Conservation (phyloP, 148 eudicot genomes). For the Mesembryanthemum crystallinum region DNA sequence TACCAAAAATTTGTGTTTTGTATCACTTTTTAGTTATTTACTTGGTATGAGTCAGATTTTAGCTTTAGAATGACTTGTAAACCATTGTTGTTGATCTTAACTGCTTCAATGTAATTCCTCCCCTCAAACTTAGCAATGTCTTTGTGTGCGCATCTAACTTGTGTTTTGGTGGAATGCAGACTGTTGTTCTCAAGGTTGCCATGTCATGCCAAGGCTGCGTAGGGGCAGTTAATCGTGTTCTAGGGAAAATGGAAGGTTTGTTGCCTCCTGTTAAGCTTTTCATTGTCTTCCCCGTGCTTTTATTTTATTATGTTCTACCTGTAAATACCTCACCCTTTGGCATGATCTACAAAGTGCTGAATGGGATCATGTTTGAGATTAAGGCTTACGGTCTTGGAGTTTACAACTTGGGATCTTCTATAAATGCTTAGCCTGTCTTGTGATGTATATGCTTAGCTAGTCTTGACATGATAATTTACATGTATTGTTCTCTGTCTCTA, state of each 20-base stretch:
- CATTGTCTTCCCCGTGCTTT: neutral
- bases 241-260: constrained; percentile 89
- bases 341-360: neutral
- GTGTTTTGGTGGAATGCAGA: constrained; percentile 43
- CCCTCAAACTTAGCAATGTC: neutral
- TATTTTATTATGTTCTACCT: neutral
- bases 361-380: neutral
- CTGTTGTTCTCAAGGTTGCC: constrained; percentile 80
- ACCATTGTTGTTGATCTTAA: neutral
- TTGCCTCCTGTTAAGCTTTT: neutral
- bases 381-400: neutral
- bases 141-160: neutral
- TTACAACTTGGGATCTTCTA: neutral
- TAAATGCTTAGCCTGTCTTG: no score
- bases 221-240: constrained; percentile 82
- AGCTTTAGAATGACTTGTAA: neutral
- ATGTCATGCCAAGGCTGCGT: constrained; percentile 91
- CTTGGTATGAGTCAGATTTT: neutral
- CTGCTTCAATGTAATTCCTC: neutral
- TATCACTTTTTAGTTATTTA: neutral
- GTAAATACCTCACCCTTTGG: neutral
- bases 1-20: neutral
- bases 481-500: neutral
- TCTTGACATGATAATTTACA: neutral
- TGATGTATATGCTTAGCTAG: neutral